Percentiles rank a stretch among this genome's conserved stretches.
These are phyloP conservation scores for Cicer pinnatifidum DNA, from an alignment of 306 rosid species.

Conservation along the genomic window DNA sequence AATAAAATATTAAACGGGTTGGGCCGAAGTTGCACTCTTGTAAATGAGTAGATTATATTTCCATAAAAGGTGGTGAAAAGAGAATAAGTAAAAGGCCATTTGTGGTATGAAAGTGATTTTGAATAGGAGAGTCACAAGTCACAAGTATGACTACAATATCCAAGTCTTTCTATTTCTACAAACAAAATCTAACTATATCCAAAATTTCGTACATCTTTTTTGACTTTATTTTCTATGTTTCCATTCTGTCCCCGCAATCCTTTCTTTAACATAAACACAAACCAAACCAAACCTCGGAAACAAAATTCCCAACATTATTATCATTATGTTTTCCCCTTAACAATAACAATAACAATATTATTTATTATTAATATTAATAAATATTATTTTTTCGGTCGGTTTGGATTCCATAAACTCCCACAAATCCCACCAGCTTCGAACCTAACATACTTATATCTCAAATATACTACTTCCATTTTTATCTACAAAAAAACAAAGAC, in stretches of 20 bases:
- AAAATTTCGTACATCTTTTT: constrained; percentile 26
- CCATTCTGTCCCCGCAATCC: constrained; percentile 45
- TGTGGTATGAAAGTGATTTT: constrained; percentile 2
- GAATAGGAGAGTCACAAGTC: too few relatives aligned
- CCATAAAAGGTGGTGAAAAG: constrained; percentile 18
- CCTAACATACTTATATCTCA: constrained; percentile 50
- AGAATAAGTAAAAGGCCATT: not conserved
- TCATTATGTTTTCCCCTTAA: not conserved
- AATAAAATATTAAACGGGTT: too few relatives aligned
- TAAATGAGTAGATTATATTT: not conserved
- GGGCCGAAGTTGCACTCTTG: too few relatives aligned
- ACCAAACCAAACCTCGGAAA: constrained; percentile 50
- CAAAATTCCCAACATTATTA: constrained; percentile 29
- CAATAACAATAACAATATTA: not conserved
- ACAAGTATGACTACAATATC: constrained; percentile 37
- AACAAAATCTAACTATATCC: too few relatives aligned
- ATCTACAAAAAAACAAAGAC: not conserved
- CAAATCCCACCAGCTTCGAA: constrained; percentile 60
- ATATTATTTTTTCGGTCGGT: constrained; percentile 41
- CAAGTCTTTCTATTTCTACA: constrained; percentile 11
- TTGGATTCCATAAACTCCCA: constrained; percentile 53
- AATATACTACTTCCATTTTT: constrained; percentile 11
- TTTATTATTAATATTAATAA: not conserved
- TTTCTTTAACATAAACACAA: constrained; percentile 55
- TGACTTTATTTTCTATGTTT: constrained; percentile 56